phyloP scores from a whole-genome alignment of 2,329 filamentous ascomycete genomes.

The Juglanconis oblonga region DNA sequence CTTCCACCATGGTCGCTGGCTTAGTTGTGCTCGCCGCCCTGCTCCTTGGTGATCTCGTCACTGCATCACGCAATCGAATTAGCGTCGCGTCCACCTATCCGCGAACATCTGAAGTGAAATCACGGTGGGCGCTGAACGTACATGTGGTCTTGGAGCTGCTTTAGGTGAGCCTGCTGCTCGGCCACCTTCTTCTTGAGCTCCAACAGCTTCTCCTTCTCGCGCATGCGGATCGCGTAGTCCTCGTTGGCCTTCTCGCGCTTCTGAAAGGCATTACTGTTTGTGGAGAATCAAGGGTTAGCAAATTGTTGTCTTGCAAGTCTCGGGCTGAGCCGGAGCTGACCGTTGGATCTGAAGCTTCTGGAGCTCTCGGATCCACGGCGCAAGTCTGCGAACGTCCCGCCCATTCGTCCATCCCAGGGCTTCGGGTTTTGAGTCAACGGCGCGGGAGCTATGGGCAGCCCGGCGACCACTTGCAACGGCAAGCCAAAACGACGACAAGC shows the following conservation, averaged over 20 bases:
- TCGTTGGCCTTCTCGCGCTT: constrained; percentile 86
- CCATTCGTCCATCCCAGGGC: background rate
- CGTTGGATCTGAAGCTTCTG: background rate
- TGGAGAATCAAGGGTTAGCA: background rate
- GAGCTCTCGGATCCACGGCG: no score
- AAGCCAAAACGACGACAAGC: background rate
- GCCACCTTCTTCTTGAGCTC: constrained; percentile 70
- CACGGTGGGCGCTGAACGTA: constrained; percentile 41
- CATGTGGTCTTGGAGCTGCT: constrained; percentile 86
- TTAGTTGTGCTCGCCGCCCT: constrained; percentile 66
- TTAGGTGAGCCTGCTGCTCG: constrained; percentile 78
- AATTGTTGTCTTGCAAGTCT: background rate
- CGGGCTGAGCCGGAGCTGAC: background rate
- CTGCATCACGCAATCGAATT: constrained; percentile 39
- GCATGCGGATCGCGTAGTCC: constrained; percentile 78
- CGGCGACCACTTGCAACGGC: background rate
- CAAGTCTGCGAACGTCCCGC: background rate
- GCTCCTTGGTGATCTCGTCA: constrained; percentile 71
- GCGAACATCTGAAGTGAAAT: no score
- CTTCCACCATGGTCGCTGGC: background rate
- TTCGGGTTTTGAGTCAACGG: background rate
- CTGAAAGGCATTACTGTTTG: constrained; percentile 79
- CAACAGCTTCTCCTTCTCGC: constrained; percentile 86
- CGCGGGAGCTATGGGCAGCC: background rate
- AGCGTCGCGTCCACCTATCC: constrained; percentile 9